These are phyloP conservation scores for Lumnitzera littorea DNA, from an alignment of 345 rosid genomes.

Conservation along the genomic window DNA sequence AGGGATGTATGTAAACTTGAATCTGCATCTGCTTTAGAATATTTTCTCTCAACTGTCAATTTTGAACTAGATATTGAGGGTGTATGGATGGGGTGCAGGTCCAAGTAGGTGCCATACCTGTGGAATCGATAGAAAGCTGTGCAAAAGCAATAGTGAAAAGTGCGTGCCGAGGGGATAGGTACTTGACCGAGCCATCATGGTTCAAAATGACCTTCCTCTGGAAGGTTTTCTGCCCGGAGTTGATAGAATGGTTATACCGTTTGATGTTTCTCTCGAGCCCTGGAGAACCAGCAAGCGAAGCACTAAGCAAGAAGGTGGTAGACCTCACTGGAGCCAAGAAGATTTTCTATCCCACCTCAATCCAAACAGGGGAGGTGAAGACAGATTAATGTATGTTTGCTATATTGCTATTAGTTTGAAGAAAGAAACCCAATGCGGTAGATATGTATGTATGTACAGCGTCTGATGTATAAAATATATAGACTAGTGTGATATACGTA, in stretches of 20 bases:
- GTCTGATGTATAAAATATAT: no score
- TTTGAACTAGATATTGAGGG: not conserved
- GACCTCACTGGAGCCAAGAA: conserved; percentile 10
- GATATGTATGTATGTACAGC: no score
- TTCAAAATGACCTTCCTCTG: conserved; percentile 10
- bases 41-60: not conserved
- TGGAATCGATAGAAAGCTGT: conserved; percentile 15
- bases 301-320: conserved; percentile 22
- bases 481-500: no score
- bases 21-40: not conserved
- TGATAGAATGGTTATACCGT: conserved; percentile 22
- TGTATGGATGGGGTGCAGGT: conserved; percentile 8
- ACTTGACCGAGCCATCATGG: conserved; percentile 34
- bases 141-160: conserved; percentile 31
- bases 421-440: no score
- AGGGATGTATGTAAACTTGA: conserved; percentile 29
- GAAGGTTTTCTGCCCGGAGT: conserved; percentile 40
- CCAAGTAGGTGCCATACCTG: conserved; percentile 19
- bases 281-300: conserved; percentile 16
- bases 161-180: conserved; percentile 34
- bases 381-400: conserved; percentile 1
- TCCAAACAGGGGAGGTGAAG: conserved; percentile 12
- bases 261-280: conserved; percentile 8
- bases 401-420: no score
- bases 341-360: conserved; percentile 9